phyloP scores from a whole-genome alignment of 1,284 basidiomycete genomes.

The Malassezia sympodialis region DNA sequence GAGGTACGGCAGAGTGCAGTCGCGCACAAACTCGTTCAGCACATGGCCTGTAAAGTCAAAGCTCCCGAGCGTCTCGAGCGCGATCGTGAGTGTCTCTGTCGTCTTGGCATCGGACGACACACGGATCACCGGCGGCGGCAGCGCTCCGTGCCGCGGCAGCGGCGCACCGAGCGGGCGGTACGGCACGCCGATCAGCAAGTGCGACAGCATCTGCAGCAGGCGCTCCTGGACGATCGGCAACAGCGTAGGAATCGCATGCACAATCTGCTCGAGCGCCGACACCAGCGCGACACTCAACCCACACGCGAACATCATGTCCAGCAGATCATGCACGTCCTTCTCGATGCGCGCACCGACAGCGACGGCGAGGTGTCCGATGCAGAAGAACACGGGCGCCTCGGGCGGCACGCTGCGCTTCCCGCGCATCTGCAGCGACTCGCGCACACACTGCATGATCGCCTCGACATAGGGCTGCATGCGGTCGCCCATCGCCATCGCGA shows the following conservation, averaged over 20 bases:
- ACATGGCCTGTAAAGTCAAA: conserved; percentile 85
- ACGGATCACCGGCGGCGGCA: conserved; percentile 9
- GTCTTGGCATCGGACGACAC: conserved; percentile 54
- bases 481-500: conserved; percentile 78
- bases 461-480: conserved; percentile 96
- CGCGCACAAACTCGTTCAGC: conserved; percentile 90
- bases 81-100: conserved; percentile 67
- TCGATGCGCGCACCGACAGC: conserved; percentile 94
- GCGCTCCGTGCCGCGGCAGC: conserved; percentile 19
- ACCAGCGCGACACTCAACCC: conserved; percentile 82
- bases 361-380: conserved; percentile 86
- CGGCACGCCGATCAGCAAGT: conserved; percentile 40
- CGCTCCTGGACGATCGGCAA: conserved; percentile 82
- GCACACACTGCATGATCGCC: conserved; percentile 78
- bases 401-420: conserved; percentile 86
- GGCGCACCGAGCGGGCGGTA: conserved; percentile 43
- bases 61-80: conserved; percentile 73
- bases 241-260: conserved; percentile 77
- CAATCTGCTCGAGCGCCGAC: conserved; percentile 75
- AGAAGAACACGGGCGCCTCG: conserved; percentile 94
- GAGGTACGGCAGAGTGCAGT: conserved; percentile 81
- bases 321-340: conserved; percentile 85
- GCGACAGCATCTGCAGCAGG: conserved; percentile 38
- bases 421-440: conserved; percentile 70
- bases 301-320: conserved; percentile 92